Conservation (phyloP, 176 grass and related monocot species). For the Cocos nucifera region DNA sequence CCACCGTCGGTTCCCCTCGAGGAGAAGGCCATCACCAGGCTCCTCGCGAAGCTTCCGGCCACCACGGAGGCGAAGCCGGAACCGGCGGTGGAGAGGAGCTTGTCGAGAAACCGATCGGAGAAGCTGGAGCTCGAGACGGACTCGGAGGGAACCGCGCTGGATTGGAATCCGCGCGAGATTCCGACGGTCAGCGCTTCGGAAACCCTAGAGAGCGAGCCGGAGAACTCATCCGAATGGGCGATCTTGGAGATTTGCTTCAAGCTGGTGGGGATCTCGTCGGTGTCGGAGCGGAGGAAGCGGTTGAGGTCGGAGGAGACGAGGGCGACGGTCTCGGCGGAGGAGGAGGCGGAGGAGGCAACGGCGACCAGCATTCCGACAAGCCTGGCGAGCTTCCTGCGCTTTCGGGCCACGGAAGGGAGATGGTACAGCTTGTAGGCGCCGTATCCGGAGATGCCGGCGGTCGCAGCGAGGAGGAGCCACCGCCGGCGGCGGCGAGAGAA, state of each 20-base stretch:
- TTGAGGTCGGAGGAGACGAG: constrained; percentile 68
- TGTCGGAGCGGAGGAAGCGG: constrained; percentile 57
- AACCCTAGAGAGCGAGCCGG: constrained; percentile 38
- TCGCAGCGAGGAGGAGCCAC: constrained; percentile 29
- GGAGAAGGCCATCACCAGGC: constrained; percentile 55
- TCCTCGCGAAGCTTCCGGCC: constrained; percentile 61
- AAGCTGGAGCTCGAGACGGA: constrained; percentile 13
- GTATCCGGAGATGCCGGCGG: constrained; percentile 21
- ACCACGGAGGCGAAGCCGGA: constrained; percentile 55
- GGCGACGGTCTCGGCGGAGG: constrained; percentile 53
- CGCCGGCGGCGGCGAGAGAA: constrained; percentile 44
- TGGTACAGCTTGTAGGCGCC: constrained; percentile 81
- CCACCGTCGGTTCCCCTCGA: constrained; percentile 6
- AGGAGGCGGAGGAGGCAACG: constrained; percentile 45
- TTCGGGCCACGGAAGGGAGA: constrained; percentile 51
- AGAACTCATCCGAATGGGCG: constrained; percentile 58
- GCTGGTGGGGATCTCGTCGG: constrained; percentile 64
- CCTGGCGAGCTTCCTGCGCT: constrained; percentile 40
- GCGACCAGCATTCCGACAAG: constrained; percentile 38
- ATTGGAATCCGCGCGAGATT: constrained; percentile 24
- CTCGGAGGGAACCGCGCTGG: not conserved
- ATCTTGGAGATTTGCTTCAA: constrained; percentile 67
- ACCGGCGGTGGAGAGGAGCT: constrained; percentile 60
- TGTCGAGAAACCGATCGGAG: constrained; percentile 62
- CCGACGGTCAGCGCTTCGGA: constrained; percentile 57